Conservation (phyloP, 179 eudicot genomes). For the Camellia oleifera region DNA sequence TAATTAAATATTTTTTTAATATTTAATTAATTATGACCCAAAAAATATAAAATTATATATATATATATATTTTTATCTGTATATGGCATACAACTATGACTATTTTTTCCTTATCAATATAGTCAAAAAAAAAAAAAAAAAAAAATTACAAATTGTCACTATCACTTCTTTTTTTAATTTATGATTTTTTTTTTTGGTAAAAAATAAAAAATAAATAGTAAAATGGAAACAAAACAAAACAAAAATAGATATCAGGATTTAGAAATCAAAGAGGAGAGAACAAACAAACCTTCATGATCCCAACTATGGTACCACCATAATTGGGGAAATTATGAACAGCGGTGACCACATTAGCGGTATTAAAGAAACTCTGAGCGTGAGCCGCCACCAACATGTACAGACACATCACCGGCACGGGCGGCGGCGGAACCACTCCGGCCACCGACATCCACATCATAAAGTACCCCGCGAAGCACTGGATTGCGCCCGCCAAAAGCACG, state of each 20-base stretch:
- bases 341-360: conserved; percentile 88
- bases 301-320: conserved; percentile 79
- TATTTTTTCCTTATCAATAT: too few relatives aligned
- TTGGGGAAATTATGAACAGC: conserved; percentile 69
- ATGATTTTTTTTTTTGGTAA: too few relatives aligned
- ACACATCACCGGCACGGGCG: conserved; percentile 57
- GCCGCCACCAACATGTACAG: conserved; percentile 70
- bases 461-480: conserved; percentile 72
- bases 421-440: conserved; percentile 44
- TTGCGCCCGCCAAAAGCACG: conserved; percentile 56
- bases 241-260: neutral
- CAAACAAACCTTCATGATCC: conserved; percentile 83
- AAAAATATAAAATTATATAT: too few relatives aligned
- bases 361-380: conserved; percentile 69
- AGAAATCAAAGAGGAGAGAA: neutral
- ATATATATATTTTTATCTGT: too few relatives aligned
- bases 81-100: too few relatives aligned
- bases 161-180: too few relatives aligned
- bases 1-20: too few relatives aligned
- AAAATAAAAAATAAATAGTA: too few relatives aligned
- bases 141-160: too few relatives aligned
- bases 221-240: too few relatives aligned
- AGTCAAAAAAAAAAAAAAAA: too few relatives aligned
- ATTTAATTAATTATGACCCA: too few relatives aligned
- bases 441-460: conserved; percentile 71